Evolutionary conservation across 352 stramenopile genomes (phyloP).

Genomic region (Ophiocytium majus): DNA sequence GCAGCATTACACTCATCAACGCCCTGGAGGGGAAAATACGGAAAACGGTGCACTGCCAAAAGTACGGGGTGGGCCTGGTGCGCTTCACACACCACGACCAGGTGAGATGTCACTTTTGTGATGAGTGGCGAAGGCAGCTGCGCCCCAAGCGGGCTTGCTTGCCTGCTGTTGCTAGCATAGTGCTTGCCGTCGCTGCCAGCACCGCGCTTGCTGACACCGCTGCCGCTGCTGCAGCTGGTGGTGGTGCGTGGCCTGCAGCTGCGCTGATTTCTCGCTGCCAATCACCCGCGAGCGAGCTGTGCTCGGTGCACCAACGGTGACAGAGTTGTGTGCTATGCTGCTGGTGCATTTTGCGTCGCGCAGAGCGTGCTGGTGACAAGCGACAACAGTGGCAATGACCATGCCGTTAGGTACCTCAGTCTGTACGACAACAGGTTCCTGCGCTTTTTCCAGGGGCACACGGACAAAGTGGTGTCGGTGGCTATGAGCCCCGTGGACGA

Average conservation of each 20-base stretch:
- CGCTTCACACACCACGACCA: slow-evolving; percentile 54
- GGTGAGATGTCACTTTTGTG: background rate
- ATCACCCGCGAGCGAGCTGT: no score
- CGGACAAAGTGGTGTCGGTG: slow-evolving; percentile 53
- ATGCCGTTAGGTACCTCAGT: slow-evolving; percentile 55
- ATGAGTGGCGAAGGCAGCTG: no score
- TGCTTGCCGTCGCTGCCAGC: no score
- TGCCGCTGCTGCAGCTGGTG: no score
- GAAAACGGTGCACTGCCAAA: slow-evolving; percentile 50
- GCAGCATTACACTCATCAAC: slow-evolving; percentile 51
- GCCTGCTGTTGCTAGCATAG: no score
- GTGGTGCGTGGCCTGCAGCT: no score
- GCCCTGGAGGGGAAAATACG: slow-evolving; percentile 43
- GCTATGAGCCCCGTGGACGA: slow-evolving; percentile 57
- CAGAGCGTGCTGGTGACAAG: slow-evolving; percentile 56
- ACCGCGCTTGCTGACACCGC: no score
- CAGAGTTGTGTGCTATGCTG: no score
- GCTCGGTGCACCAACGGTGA: no score
- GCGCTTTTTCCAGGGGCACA: slow-evolving; percentile 53
- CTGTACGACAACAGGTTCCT: slow-evolving; percentile 59
- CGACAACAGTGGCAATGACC: slow-evolving; percentile 30
- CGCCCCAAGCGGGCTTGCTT: no score
- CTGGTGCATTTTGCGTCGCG: no score
- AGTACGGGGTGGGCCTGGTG: slow-evolving; percentile 45
- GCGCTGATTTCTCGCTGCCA: no score